Percentiles rank a stretch among this genome's conserved stretches.
Conservation (phyloP, 129 eudicot genomes). For the Chrysanthemum makinoi region DNA sequence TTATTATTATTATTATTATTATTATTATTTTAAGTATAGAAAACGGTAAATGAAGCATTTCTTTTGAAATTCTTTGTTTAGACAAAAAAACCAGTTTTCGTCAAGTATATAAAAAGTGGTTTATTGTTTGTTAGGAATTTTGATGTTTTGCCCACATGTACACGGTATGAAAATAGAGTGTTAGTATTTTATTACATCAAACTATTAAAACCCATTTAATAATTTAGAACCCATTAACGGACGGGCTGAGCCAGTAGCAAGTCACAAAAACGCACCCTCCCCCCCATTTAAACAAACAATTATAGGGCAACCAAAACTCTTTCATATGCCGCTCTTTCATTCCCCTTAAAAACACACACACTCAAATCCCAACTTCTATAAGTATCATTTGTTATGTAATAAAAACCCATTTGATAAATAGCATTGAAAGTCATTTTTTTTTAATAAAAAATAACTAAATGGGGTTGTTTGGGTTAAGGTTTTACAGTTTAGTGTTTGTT, state of each 20-base stretch:
- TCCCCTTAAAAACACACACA: conserved; percentile 20
- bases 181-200: no score
- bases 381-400: conserved; percentile 1
- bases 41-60: no score
- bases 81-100: no score
- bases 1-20: no score
- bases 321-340: conserved; percentile 25
- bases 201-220: not conserved
- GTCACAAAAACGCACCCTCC: not conserved
- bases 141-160: not conserved
- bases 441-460: not conserved
- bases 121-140: no score
- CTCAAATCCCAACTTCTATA: not conserved
- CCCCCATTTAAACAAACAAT: no score
- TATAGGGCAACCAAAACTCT: conserved; percentile 21
- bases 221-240: conserved; percentile 12
- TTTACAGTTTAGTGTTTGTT: conserved; percentile 26
- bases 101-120: no score
- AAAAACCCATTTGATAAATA: conserved; percentile 7
- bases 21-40: no score
- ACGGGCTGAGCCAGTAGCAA: conserved; percentile 27
- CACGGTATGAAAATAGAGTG: no score
- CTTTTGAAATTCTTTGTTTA: no score
- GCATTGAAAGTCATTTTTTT: no score
- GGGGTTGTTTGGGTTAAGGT: conserved; percentile 25